Conservation (phyloP, 495 filamentous ascomycete species). For the Aspergillus avenaceus region DNA sequence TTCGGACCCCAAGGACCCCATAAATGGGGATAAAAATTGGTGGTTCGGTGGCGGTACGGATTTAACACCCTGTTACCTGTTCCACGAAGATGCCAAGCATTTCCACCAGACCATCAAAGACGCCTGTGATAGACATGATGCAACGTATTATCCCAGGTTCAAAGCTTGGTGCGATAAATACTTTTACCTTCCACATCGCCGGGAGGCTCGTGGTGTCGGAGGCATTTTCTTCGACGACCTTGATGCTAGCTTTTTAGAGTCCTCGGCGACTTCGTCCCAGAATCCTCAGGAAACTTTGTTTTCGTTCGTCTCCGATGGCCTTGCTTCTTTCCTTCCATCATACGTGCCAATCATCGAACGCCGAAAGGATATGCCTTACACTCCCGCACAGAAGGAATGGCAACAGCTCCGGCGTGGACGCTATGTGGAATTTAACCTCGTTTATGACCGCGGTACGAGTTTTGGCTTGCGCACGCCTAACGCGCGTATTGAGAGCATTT, state of each 20-base stretch:
- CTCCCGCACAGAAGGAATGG: constrained; percentile 84
- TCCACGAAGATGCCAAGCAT: constrained; percentile 93
- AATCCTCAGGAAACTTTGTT: constrained; percentile 90
- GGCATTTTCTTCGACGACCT: constrained; percentile 99
- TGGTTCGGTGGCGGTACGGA: constrained; percentile 98
- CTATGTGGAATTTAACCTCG: constrained; percentile 98
- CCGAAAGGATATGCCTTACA: constrained; percentile 88
- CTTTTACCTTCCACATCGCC: constrained; percentile 88
- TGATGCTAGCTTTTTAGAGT: constrained; percentile 59
- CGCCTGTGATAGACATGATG: constrained; percentile 90
- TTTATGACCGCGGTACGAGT: constrained; percentile 92
- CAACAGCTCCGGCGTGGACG: constrained; percentile 88
- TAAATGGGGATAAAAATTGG: constrained; percentile 76
- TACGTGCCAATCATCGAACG: constrained; percentile 86
- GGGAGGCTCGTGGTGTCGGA: constrained; percentile 83
- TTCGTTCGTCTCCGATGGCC: constrained; percentile 80
- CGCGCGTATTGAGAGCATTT: constrained; percentile 87
- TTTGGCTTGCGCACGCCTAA: constrained; percentile 94
- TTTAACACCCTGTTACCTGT: constrained; percentile 89
- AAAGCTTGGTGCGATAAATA: constrained; percentile 99
- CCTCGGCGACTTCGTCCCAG: constrained; percentile 47
- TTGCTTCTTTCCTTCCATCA: constrained; percentile 83
- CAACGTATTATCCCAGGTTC: constrained; percentile 88
- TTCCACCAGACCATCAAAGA: constrained; percentile 94
- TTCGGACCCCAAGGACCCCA: constrained; percentile 49